Evolutionary conservation across 148 eudicot genomes (phyloP), one percentile per base, ranked within the genome.

Genomic region (Drosera capensis): DNA sequence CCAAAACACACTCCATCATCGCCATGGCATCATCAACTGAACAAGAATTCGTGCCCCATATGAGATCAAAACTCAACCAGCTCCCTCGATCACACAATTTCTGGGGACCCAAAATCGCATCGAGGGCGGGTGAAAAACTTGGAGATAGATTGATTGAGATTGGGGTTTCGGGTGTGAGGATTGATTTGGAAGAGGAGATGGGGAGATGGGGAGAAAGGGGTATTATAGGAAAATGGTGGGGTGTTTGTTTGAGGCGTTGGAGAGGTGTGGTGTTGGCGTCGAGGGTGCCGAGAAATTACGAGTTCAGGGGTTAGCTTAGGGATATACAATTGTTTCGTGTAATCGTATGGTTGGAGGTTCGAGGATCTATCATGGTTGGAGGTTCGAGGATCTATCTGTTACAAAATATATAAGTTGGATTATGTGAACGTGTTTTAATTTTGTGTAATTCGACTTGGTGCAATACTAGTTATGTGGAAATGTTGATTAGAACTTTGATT

Each of bases 21-120:
- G 86, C 94, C 14, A 75, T 82, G 82, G 94, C 94, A 0, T 82
- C 86, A 1, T 78, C 94, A 2, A 40, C 73, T 4, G 94, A 82
- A 47, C 72, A 71, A 18, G 94, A 82, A n/a, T 82, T 82, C 68
- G 51, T 43, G 19, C 20, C 73, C 1, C 71, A 55, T 15, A 62
- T 65, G 46, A 60, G 75, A 24, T 61, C 79, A 37, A 59, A 63
- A 12, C 72, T 74, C 30, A 53, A 65, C 23, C 74, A 77, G 0
- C 62, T 69, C 34, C 86, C 93, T 0, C 48, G 82, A 7, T 52
- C 74, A 2, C 72, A 61, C 40, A 29, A 55, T 20, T 54, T 47
- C 42, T 73, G 85, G 77, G 71, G 78, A 67, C 56, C 77, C 14
- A 60, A 57, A 22, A 37, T 70, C 16, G 74, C 94, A 0, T 64